Evolutionary conservation across 257 asterid species (phyloP), one percentile per base, ranked within the genome.

Genomic region (Solanum clarkiae): DNA sequence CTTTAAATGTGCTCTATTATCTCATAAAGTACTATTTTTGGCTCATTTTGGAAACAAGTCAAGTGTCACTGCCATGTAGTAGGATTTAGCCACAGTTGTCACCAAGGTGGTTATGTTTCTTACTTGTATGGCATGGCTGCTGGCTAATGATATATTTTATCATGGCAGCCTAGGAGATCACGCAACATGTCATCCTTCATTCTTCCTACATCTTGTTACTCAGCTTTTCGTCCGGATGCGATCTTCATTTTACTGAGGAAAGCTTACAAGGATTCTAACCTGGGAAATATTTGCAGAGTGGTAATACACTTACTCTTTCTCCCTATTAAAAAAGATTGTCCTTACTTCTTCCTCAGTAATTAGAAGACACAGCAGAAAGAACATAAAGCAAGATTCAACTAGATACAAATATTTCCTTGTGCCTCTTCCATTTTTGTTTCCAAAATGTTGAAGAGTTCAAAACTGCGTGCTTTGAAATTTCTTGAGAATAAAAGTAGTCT

Each of bases 131-230:
- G 84, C 83, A 68, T 82, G 54, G 77, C 86, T 69, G 65, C 55
- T 81, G 71, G 75, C 84, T 88, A 71, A 90, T 84, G 69, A 14
- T 60, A 79, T 86, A 55, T 86, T 85, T 85, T 88, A 69, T 81
- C 80, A 55, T 90, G 88, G 77, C 92, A 96, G 99, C 98, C 99
- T 29, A 92, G 99, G 90, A 95, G 97, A 91, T 90, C 95, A 29
- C 92, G 98, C 81, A 91, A 88, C 85, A 80, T 91, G 85, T 87
- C 94, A 80, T 86, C 93, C 45, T 81, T 84, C 65, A 80, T 85
- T 85, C 83, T 84, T 82, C 94, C 97, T 84, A 89, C 92, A 60
- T 94, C 98, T 17, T 89, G 88, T 91, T 89, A 93, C 90, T 81
- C 92, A 86, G 94, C 92, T 79, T 94, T 93, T 88, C 98, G 98